phyloP scores from a whole-genome alignment of 805 yeast genomes.

The Wickerhamiella australiensis region DNA sequence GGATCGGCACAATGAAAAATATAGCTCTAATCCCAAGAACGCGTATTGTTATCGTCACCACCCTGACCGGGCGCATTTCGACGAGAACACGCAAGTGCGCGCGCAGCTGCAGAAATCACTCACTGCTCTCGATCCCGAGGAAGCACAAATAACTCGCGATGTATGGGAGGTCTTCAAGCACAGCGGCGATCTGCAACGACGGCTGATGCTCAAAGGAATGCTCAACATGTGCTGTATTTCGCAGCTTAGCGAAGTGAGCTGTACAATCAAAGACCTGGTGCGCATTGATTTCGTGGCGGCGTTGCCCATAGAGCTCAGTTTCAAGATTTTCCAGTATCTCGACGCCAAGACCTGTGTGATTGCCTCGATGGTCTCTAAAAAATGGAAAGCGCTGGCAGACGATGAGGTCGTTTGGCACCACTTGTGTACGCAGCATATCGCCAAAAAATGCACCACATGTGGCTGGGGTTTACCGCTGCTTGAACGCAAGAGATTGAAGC shows the following conservation, averaged over 20 bases:
- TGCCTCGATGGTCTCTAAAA: conserved; percentile 83
- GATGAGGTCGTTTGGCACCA: conserved; percentile 97
- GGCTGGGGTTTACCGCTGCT: conserved; percentile 97
- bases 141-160: conserved; percentile 64
- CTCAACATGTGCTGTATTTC: conserved; percentile 90
- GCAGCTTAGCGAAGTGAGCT: conserved; percentile 72
- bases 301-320: conserved; percentile 73
- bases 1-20: not conserved
- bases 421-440: conserved; percentile 97
- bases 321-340: conserved; percentile 73
- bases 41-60: conserved; percentile 9
- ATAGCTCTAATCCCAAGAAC: not conserved
- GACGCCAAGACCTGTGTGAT: conserved; percentile 89
- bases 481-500: conserved; percentile 50
- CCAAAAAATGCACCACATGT: conserved; percentile 92
- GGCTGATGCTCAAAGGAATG: conserved; percentile 69
- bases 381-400: conserved; percentile 84
- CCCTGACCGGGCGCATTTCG: conserved; percentile 8
- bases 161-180: conserved; percentile 77
- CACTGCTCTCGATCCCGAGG: conserved; percentile 42
- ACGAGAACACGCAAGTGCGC: not conserved
- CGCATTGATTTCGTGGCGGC: conserved; percentile 80
- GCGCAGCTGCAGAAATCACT: conserved; percentile 39
- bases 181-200: conserved; percentile 57
- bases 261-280: conserved; percentile 65